Conservation (phyloP, 208 protist species). For the Trypanosoma caninum region DNA sequence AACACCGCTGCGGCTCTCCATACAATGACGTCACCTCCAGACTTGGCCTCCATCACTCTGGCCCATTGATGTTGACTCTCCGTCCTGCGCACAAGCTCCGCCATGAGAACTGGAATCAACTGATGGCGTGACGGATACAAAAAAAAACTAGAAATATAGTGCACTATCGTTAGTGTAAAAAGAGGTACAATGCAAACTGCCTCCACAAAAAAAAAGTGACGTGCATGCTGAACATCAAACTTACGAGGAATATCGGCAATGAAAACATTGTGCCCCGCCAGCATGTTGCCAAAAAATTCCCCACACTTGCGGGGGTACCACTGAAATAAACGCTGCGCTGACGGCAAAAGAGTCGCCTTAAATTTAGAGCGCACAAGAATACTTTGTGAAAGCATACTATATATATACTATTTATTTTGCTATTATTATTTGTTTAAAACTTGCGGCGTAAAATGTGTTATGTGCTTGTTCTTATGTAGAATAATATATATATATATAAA, state of each 20-base stretch:
- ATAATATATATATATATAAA: too few relatives aligned
- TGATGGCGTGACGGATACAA: conserved; percentile 46
- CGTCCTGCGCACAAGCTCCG: conserved; percentile 45
- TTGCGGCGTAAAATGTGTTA: not conserved
- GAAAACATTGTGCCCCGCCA: conserved; percentile 77
- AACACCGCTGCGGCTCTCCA: conserved; percentile 47
- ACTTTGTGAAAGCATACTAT: conserved; percentile 9
- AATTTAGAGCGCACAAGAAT: not conserved
- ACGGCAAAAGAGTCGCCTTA: not conserved
- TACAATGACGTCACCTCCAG: conserved; percentile 35
- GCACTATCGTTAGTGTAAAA: conserved; percentile 73
- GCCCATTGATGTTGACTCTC: conserved; percentile 54
- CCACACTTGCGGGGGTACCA: conserved; percentile 68
- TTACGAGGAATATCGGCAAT: conserved; percentile 68
- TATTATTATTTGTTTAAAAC: not conserved
- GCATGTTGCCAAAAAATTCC: conserved; percentile 62
- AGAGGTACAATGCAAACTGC: conserved; percentile 58
- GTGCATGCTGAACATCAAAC: conserved; percentile 59
- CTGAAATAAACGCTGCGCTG: conserved; percentile 6
- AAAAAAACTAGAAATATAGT: conserved; percentile 81
- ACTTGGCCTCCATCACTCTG: conserved; percentile 40
- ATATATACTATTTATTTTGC: too few relatives aligned
- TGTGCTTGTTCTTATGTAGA: not conserved
- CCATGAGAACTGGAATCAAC: conserved; percentile 43
- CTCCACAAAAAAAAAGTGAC: conserved; percentile 75